Evolutionary conservation across 441 rosid genomes (phyloP).

Genomic region (Syzygium syzygioides): DNA sequence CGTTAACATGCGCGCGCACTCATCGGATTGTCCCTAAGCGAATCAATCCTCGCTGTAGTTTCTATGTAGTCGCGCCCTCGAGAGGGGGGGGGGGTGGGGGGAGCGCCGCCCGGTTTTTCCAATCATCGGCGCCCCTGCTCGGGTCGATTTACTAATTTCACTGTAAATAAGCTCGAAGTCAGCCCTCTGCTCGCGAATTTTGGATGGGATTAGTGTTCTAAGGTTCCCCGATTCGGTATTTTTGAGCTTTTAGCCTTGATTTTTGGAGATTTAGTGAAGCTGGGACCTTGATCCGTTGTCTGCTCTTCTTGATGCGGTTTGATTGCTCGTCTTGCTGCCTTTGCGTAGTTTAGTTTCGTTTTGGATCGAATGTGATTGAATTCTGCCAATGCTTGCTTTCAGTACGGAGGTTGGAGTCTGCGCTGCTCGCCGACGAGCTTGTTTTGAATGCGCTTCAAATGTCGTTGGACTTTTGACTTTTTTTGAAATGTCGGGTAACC

Average conservation of each 20-base stretch:
- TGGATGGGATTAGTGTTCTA: constrained; percentile 17
- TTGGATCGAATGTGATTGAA: constrained; percentile 14
- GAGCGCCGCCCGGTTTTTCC: constrained; percentile 14
- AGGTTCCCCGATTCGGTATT: constrained; percentile 31
- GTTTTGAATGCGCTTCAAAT: constrained; percentile 11
- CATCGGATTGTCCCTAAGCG: constrained; percentile 18
- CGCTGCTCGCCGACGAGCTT: neutral
- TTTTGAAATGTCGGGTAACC: neutral
- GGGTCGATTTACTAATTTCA: constrained; percentile 10
- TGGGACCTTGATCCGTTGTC: constrained; percentile 49
- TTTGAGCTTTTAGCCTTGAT: constrained; percentile 27
- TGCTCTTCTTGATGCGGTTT: constrained; percentile 19
- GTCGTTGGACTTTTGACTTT: neutral
- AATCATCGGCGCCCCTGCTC: constrained; percentile 11
- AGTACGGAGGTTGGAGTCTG: neutral
- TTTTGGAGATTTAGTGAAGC: constrained; percentile 21
- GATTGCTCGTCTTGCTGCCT: constrained; percentile 3
- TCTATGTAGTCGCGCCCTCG: constrained; percentile 3
- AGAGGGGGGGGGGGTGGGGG: constrained; percentile 6
- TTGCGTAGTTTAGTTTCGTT: constrained; percentile 3
- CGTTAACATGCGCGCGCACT: constrained; percentile 33
- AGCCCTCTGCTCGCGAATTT: constrained; percentile 19
- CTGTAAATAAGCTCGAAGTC: constrained; percentile 6
- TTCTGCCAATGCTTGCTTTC: neutral
- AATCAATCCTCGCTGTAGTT: constrained; percentile 6